Percentiles rank a stretch among this genome's conserved stretches.
phyloP scores from a whole-genome alignment of 2,329 filamentous ascomycete species.

The Elsinoe ampelina region DNA sequence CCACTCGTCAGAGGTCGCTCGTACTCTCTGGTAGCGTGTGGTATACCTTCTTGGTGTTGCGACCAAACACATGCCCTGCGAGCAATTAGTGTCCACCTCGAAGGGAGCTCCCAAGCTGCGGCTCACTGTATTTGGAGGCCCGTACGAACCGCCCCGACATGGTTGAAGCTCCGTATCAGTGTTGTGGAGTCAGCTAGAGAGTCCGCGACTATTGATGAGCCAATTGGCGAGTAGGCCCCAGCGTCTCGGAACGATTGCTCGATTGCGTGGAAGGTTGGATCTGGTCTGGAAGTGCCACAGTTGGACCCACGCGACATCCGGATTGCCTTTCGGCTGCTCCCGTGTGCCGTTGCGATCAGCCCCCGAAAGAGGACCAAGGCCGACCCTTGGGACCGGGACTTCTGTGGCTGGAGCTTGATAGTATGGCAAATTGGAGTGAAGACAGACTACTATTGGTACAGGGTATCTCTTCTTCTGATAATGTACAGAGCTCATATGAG shows the following conservation, averaged over 20 bases:
- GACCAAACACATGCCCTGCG: conserved; percentile 94
- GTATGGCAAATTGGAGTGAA: background rate
- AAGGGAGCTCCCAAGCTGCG: conserved; percentile 16
- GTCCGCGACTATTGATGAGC: background rate
- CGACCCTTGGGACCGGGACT: conserved; percentile 4
- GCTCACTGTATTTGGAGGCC: conserved; percentile 64
- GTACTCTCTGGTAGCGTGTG: background rate
- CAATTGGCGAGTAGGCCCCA: background rate
- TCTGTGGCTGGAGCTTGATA: background rate
- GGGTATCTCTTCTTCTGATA: conserved; percentile 17
- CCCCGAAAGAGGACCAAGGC: conserved; percentile 10
- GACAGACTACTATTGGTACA: conserved; percentile 14
- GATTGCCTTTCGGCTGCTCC: conserved; percentile 10
- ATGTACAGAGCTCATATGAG: conserved; percentile 31
- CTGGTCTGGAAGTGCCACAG: conserved; percentile 11
- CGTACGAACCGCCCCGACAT: conserved; percentile 67
- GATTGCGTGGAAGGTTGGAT: background rate
- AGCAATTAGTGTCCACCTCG: conserved; percentile 15
- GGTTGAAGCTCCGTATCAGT: conserved; percentile 13
- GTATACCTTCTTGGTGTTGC: conserved; percentile 71
- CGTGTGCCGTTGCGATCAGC: background rate
- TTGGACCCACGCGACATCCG: conserved; percentile 14
- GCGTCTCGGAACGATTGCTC: background rate
- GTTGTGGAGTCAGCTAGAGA: background rate
- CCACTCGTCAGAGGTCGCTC: background rate